phyloP scores from a whole-genome alignment of 495 filamentous ascomycete genomes.

The Staphylotrichum tortipilum region DNA sequence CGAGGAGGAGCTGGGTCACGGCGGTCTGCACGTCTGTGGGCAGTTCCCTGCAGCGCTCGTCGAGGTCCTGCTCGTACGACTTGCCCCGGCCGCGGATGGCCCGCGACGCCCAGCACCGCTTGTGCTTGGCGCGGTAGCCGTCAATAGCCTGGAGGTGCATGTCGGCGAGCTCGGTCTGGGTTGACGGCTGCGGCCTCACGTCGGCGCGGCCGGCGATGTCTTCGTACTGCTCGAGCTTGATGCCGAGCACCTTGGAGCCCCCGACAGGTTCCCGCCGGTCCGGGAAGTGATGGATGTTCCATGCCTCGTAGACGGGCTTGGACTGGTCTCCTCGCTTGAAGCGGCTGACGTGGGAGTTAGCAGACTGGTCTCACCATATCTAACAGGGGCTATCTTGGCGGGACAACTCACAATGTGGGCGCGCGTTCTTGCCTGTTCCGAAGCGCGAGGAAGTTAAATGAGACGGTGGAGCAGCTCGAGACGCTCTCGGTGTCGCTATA shows the following conservation, averaged over 20 bases:
- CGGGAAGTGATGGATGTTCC: conserved; percentile 8
- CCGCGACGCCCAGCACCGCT: conserved; percentile 12
- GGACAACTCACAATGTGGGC: background rate
- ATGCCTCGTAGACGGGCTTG: conserved; percentile 9
- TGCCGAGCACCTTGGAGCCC: conserved; percentile 4
- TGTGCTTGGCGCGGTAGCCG: conserved; percentile 11
- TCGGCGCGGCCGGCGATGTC: background rate
- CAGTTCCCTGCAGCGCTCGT: conserved; percentile 13
- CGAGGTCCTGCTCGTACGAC: conserved; percentile 22
- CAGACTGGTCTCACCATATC: background rate
- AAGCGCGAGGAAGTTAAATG: background rate
- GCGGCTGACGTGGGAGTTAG: background rate
- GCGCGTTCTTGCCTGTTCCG: background rate
- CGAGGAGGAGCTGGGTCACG: conserved; percentile 9
- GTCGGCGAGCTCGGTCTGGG: conserved; percentile 13
- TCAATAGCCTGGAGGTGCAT: conserved; percentile 15
- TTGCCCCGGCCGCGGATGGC: conserved; percentile 9
- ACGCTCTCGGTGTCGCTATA: conserved; percentile 10
- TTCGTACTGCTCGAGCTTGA: background rate
- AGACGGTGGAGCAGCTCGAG: background rate
- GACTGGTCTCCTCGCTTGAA: background rate
- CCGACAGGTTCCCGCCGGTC: background rate
- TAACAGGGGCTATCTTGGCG: too few relatives aligned
- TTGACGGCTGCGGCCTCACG: background rate
- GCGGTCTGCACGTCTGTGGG: conserved; percentile 6